These are phyloP conservation scores for Oryza rufipogon DNA, from an alignment of 176 grass and related monocot species.

Conservation along the genomic window DNA sequence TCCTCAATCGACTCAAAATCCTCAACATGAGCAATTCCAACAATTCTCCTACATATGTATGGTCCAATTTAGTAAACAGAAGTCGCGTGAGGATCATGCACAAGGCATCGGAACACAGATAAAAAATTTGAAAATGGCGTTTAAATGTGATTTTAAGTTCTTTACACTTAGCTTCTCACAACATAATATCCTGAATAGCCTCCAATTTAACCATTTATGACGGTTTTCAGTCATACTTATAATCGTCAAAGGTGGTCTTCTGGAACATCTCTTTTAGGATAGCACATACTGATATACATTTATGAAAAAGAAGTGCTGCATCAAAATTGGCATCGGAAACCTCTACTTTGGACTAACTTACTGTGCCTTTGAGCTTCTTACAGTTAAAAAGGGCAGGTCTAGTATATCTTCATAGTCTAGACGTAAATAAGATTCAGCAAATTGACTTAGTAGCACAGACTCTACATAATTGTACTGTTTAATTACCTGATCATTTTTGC, in stretches of 20 bases:
- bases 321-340: neutral
- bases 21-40: conserved; percentile 88
- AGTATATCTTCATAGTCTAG: neutral
- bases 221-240: neutral
- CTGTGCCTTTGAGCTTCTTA: too few species aligned
- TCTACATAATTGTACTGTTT: neutral
- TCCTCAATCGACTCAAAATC: conserved; percentile 87
- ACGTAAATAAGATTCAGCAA: conserved; percentile 12
- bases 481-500: conserved; percentile 98
- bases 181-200: neutral
- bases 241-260: neutral
- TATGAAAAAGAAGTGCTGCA: neutral
- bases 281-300: neutral
- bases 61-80: neutral
- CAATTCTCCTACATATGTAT: conserved; percentile 65
- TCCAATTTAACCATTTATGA: neutral
- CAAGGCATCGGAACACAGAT: neutral
- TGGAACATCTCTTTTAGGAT: too few species aligned
- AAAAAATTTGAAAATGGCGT: neutral
- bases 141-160: neutral
- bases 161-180: neutral
- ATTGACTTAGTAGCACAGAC: neutral
- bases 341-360: neutral
- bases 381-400: neutral
- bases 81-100: neutral